Conservation (phyloP, 331 rosid species). For the Phaseolus coccineus region DNA sequence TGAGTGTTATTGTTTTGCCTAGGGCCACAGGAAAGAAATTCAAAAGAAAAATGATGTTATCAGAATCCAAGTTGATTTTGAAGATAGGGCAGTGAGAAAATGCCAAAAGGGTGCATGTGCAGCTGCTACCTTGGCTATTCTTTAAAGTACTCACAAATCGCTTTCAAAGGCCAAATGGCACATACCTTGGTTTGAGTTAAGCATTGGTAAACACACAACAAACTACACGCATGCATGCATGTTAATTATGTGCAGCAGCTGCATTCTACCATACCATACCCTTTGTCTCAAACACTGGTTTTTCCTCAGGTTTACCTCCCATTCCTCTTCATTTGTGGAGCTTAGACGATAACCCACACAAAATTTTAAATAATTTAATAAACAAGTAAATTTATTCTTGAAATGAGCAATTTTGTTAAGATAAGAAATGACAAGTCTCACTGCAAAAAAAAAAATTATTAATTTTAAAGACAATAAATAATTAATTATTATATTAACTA, state of each 20-base stretch:
- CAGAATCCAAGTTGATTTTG: constrained; percentile 57
- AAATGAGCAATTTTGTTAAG: not conserved
- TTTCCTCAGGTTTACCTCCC: constrained; percentile 4
- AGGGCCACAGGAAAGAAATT: constrained; percentile 25
- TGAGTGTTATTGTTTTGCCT: not conserved
- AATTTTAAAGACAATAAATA: too few relatives aligned
- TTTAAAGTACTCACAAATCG: constrained; percentile 40
- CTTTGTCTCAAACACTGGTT: not conserved
- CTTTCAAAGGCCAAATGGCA: constrained; percentile 48
- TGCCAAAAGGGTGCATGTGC: constrained; percentile 77
- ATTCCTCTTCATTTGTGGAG: not conserved
- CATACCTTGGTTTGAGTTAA: constrained; percentile 39
- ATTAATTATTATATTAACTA: too few relatives aligned
- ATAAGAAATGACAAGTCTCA: too few relatives aligned
- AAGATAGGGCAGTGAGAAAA: constrained; percentile 25
- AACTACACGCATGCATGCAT: constrained; percentile 6
- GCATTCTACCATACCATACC: constrained; percentile 3
- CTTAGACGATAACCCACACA: not conserved
- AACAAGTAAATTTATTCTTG: not conserved
- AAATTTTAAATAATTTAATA: not conserved
- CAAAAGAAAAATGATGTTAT: constrained; percentile 40
- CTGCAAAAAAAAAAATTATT: too few relatives aligned
- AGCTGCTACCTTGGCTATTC: constrained; percentile 51
- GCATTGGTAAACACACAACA: not conserved
- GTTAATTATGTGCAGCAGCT: not conserved